phyloP scores from a whole-genome alignment of 768 basidiomycete species.

The Boletus barrowsii region DNA sequence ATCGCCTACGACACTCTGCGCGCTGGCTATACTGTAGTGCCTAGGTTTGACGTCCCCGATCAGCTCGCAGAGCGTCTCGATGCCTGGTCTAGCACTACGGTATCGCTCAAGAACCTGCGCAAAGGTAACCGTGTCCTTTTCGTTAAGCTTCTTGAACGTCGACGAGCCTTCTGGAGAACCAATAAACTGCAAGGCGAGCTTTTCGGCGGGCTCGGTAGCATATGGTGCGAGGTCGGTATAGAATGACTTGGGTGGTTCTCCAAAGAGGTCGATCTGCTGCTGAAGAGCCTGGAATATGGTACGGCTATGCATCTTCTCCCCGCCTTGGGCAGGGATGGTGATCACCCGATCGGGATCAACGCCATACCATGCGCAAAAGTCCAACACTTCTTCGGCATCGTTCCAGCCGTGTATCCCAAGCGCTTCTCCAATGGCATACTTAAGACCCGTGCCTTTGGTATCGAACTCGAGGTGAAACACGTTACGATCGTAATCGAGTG shows the following conservation, averaged over 20 bases:
- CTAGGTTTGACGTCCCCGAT: slow-evolving; percentile 95
- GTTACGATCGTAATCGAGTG: slow-evolving; percentile 94
- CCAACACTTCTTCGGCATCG: slow-evolving; percentile 79
- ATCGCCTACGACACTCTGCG: slow-evolving; percentile 93
- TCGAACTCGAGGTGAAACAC: slow-evolving; percentile 99
- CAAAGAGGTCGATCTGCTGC: slow-evolving; percentile 96
- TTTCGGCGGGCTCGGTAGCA: slow-evolving; percentile 68
- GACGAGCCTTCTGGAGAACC: slow-evolving; percentile 86
- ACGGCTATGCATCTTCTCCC: slow-evolving; percentile 78
- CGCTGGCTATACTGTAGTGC: slow-evolving; percentile 97
- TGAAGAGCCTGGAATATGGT: slow-evolving; percentile 95
- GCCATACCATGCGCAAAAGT: slow-evolving; percentile 93
- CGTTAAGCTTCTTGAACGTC: slow-evolving; percentile 93
- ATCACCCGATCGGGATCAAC: slow-evolving; percentile 76
- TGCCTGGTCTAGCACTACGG: slow-evolving; percentile 72
- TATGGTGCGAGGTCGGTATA: slow-evolving; percentile 82
- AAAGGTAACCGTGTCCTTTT: slow-evolving; percentile 93
- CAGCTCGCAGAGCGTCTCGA: slow-evolving; percentile 84
- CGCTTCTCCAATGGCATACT: slow-evolving; percentile 95
- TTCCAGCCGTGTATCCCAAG: slow-evolving; percentile 99
- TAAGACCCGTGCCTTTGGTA: slow-evolving; percentile 86
- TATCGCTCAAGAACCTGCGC: slow-evolving; percentile 81
- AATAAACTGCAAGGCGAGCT: slow-evolving; percentile 84
- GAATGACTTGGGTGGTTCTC: slow-evolving; percentile 93
- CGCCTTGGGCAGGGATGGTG: slow-evolving; percentile 70